Conservation (phyloP, 164 flowering plant species). For the Stephania cephalantha region DNA sequence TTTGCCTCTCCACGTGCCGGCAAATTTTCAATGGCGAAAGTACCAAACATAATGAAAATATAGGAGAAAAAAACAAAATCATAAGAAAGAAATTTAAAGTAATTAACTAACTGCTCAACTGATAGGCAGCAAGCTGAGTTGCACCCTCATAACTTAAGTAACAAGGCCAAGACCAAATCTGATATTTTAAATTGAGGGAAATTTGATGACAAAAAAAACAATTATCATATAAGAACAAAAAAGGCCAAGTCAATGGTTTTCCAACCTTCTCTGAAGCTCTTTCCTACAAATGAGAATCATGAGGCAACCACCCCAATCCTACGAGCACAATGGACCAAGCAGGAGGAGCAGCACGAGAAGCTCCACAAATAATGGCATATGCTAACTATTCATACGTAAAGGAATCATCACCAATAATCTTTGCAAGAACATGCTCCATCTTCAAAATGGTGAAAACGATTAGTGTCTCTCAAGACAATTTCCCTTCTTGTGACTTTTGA, state of each 20-base stretch:
- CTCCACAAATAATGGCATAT: background rate
- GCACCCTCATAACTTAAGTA: too few relatives aligned
- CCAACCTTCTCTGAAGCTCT: background rate
- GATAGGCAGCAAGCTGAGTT: too few relatives aligned
- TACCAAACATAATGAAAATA: too few relatives aligned
- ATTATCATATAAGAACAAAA: background rate
- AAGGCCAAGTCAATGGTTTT: background rate
- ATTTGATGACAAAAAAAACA: background rate
- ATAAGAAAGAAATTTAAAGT: too few relatives aligned
- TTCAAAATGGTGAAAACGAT: constrained; percentile 2
- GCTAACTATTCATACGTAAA: background rate
- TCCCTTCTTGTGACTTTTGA: background rate
- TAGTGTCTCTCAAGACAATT: constrained; percentile 1
- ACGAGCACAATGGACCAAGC: background rate
- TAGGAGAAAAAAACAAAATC: too few relatives aligned
- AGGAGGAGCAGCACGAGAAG: background rate
- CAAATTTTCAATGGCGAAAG: too few relatives aligned
- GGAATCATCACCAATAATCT: constrained; percentile 2
- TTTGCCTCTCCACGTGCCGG: background rate
- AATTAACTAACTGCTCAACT: too few relatives aligned
- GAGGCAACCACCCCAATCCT: background rate
- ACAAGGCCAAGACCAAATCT: background rate
- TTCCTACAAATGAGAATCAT: background rate
- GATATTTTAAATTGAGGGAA: background rate
- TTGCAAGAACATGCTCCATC: constrained; percentile 1